A percentile compares a stretch with the other conserved stretches of the same genome.
These are phyloP conservation scores for Steccherinum ochraceum DNA, from an alignment of 768 basidiomycete species.

Conservation along the genomic window DNA sequence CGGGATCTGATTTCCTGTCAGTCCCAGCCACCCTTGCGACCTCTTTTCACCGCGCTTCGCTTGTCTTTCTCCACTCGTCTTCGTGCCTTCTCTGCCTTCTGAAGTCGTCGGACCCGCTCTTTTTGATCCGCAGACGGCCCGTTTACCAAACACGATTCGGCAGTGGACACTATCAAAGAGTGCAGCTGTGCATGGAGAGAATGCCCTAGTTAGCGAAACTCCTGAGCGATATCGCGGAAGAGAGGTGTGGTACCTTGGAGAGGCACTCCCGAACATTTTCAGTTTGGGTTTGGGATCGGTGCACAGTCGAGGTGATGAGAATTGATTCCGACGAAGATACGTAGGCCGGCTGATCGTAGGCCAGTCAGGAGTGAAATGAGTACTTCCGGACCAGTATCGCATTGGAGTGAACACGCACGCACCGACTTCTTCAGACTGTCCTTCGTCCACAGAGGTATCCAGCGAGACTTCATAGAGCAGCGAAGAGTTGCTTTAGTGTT, in stretches of 20 bases:
- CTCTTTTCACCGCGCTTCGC: conserved; percentile 44
- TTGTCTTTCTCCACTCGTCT: conserved; percentile 46
- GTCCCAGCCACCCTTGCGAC: conserved; percentile 10
- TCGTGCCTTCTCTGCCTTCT: conserved; percentile 40
- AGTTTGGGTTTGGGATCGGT: conserved; percentile 75
- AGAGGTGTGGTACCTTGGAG: conserved; percentile 38
- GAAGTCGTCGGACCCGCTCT: conserved; percentile 42
- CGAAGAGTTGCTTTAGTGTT: conserved; percentile 73
- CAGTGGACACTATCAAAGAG: conserved; percentile 39
- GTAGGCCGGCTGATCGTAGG: conserved; percentile 46
- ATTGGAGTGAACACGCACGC: too few species aligned
- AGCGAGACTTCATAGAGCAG: conserved; percentile 47
- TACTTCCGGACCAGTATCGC: conserved; percentile 1
- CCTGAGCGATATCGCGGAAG: neutral
- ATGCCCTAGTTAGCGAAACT: neutral
- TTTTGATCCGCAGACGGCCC: conserved; percentile 51
- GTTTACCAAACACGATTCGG: conserved; percentile 41
- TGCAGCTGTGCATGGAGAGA: conserved; percentile 39
- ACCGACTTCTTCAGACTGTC: conserved; percentile 43
- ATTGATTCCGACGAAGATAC: conserved; percentile 64
- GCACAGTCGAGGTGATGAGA: conserved; percentile 58
- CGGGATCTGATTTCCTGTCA: neutral
- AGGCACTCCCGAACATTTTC: conserved; percentile 72
- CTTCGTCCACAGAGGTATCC: conserved; percentile 69
- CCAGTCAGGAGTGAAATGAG: too few species aligned